These are phyloP conservation scores for Trichoderma sp. DNA, from an alignment of 2,329 filamentous ascomycete genomes.

Conservation along the genomic window DNA sequence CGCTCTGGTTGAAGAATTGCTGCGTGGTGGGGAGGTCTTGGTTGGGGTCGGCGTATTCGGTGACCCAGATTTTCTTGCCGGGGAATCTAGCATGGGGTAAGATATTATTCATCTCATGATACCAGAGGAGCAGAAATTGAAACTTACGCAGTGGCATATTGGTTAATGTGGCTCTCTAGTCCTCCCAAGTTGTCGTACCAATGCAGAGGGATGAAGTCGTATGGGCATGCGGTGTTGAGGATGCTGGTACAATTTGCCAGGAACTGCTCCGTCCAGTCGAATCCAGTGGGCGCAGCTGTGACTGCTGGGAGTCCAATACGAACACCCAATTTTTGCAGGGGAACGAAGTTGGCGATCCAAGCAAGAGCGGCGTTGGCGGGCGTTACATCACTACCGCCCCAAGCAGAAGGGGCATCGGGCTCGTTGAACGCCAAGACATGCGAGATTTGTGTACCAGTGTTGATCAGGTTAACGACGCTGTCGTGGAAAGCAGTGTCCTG, in stretches of 20 bases:
- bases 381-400: constrained; percentile 65
- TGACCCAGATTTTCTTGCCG: constrained; percentile 71
- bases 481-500: constrained; percentile 63
- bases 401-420: constrained; percentile 62
- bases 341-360: constrained; percentile 74
- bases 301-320: constrained; percentile 70
- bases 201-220: constrained; percentile 66
- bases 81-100: constrained; percentile 54
- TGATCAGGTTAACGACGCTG: constrained; percentile 59
- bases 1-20: constrained; percentile 67
- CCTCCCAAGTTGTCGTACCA: constrained; percentile 73
- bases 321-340: constrained; percentile 65
- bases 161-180: constrained; percentile 67
- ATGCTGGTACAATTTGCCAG: constrained; percentile 61
- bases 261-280: constrained; percentile 70
- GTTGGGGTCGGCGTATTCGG: constrained; percentile 71
- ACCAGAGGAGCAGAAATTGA: neutral
- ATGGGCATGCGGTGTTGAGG: constrained; percentile 52
- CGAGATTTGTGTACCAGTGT: constrained; percentile 58
- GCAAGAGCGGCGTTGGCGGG: constrained; percentile 65
- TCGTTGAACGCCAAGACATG: constrained; percentile 79
- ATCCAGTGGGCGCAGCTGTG: constrained; percentile 63
- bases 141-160: constrained; percentile 39
- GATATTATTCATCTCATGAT: neutral
- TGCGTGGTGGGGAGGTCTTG: constrained; percentile 62